Conservation (phyloP, 495 filamentous ascomycete genomes). For the Talaromyces stipitatus region DNA sequence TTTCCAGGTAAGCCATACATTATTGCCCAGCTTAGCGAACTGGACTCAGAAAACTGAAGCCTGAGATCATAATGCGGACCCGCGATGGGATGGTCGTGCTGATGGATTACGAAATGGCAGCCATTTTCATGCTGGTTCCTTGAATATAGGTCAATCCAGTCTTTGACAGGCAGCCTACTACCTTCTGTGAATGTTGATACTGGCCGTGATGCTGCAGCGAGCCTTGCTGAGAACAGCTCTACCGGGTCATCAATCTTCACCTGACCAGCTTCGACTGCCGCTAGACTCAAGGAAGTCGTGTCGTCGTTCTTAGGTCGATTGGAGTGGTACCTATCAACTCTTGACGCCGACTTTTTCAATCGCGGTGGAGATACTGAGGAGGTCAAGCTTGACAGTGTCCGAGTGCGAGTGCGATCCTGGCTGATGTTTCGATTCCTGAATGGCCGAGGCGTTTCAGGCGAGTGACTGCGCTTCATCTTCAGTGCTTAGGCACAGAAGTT, state of each 20-base stretch:
- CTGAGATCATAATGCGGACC: slow-evolving; percentile 59
- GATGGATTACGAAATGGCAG: slow-evolving; percentile 58
- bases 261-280: slow-evolving; percentile 53
- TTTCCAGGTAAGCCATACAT: slow-evolving; percentile 62
- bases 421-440: not conserved
- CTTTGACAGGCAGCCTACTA: slow-evolving; percentile 33
- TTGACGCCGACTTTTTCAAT: not conserved
- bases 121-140: slow-evolving; percentile 40
- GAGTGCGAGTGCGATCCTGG: not conserved
- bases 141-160: slow-evolving; percentile 46
- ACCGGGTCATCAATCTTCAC: slow-evolving; percentile 46
- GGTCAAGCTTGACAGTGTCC: slow-evolving; percentile 5
- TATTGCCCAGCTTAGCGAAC: slow-evolving; percentile 55
- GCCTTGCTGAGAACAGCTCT: slow-evolving; percentile 36
- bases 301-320: not conserved
- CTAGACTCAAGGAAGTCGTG: slow-evolving; percentile 15
- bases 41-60: slow-evolving; percentile 57
- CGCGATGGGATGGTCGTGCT: slow-evolving; percentile 62
- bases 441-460: not conserved
- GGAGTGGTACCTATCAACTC: not conserved
- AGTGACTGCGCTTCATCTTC: slow-evolving; percentile 3
- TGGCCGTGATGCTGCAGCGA: slow-evolving; percentile 22
- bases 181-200: not conserved
- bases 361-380: slow-evolving; percentile 10
- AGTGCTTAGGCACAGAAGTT: too few species aligned